Conservation (phyloP, 2,329 filamentous ascomycete species). For the Sporothrix pseudoabietina region DNA sequence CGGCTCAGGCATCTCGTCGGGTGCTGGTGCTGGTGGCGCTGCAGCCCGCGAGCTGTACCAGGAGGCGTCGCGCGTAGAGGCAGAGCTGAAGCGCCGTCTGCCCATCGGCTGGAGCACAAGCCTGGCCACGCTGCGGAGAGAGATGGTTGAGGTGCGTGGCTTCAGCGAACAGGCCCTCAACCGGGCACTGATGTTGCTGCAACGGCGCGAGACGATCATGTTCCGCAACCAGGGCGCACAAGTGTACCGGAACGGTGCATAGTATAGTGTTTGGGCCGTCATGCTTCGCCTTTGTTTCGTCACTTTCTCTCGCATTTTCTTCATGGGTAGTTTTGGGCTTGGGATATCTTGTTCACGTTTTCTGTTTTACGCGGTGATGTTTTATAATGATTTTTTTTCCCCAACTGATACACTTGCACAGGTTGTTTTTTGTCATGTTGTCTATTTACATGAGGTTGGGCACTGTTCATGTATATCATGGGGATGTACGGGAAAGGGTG, state of each 20-base stretch:
- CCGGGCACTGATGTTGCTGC: conserved; percentile 80
- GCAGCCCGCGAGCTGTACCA: conserved; percentile 89
- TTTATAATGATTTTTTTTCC: conserved; percentile 13
- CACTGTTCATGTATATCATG: not conserved
- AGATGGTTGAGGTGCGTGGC: conserved; percentile 89
- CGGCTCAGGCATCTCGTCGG: conserved; percentile 51
- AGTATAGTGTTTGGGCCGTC: not conserved
- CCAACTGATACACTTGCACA: conserved; percentile 9
- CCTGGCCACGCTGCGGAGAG: conserved; percentile 78
- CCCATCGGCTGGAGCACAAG: conserved; percentile 97
- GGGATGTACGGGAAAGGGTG: not conserved
- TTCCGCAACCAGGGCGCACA: conserved; percentile 75
- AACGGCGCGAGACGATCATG: conserved; percentile 83
- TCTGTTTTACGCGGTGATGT: conserved; percentile 9
- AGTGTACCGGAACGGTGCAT: conserved; percentile 73
- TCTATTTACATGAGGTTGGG: not conserved
- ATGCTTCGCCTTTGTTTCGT: not conserved
- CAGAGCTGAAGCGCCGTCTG: conserved; percentile 81
- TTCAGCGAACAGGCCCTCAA: conserved; percentile 87
- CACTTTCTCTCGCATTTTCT: not conserved
- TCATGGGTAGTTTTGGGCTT: conserved; percentile 1
- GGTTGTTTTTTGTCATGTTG: not conserved
- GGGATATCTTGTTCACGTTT: conserved; percentile 1
- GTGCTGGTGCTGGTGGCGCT: conserved; percentile 51
- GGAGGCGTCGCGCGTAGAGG: conserved; percentile 82